Evolutionary conservation across 768 basidiomycete genomes (phyloP), one percentile per base, ranked within the genome.

Genomic region (Lentinus brumalis): DNA sequence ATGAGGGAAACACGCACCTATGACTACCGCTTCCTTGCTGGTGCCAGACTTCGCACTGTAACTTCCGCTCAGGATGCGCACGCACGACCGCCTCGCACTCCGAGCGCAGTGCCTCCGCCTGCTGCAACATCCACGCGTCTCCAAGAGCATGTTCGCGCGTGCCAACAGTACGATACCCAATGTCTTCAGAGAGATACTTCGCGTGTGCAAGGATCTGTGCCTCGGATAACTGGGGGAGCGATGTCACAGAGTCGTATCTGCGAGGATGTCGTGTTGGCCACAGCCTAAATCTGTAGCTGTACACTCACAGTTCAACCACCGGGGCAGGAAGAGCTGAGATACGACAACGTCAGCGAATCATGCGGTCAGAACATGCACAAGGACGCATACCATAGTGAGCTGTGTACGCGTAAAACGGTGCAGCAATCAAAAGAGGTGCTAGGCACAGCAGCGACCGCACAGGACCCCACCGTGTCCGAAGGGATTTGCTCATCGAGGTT

Each of bases 11-110:
- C 1, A 77, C 88, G 67, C 66, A 94, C 93, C 91, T 79, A 77
- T 96, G 94, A 65, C 83, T 88, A 4, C 95, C 94, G 63, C 86
- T 92, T 2, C 95, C 94, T 66, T 88, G 81, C 74, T 97, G 96
- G 57, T 88, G 79, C 91, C 92, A 96, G 0, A 96, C 86, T 69
- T 97, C 94, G 67, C 96, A 95, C 69, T 96, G 81, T n/a, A 96
- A 76, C 47, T 87, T 87, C 50, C 87, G 76, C 4, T 66, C 75
- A 0, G 62, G 68, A 21, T 64, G 61, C 14, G 61, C 67, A 42
- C 63, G 67, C 16, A 70, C 60, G 31, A 84, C 73, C 50, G 74
- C 74, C 47, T 89, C 85, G 70, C 94, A 96, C 53, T 86, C 74
- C 35, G 74, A 72, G 67, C 86, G 78, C 40, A 96, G 72, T 46